Evolutionary conservation across 2,329 filamentous ascomycete genomes (phyloP), one percentile per base, ranked within the genome.

Genomic region (Cladosporium oxysporum): DNA sequence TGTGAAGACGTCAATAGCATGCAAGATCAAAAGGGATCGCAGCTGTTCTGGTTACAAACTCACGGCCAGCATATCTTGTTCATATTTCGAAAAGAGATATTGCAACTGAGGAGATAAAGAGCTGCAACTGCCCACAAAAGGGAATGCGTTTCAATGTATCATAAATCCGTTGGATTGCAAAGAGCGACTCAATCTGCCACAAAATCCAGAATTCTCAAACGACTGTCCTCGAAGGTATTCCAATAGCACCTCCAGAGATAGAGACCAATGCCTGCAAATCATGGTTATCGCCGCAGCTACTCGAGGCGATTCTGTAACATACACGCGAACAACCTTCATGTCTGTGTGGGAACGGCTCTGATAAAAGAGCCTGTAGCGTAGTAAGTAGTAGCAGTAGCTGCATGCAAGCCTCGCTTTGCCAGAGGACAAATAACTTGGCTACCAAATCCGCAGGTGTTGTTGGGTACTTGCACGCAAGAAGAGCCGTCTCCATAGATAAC

Each of bases 361-460:
- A 58, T 44, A 23, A 58, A 41, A 2, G 57, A 58, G 23, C 37
- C 37, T 26, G 57, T 41, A 37, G 57, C 14, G 21, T 41, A 44
- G 37, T 28, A 58, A 26, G 58, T 50, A 18, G 58, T 50, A 49
- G 44, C 41, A 12, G 58, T 61, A 8, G 58, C 58, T 1, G 44
- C 29, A 18, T 61, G 58, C 3, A 31, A 21, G 4, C 44, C 58
- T n/a, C 58, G 44, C 44, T 61, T 50, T 18, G 41, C 58, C 44
- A 61, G 28, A n/a, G 58, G 58, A 35, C 58, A 61, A 12, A 49
- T 50, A 16, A 61, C 28, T 12, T 47, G 47, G 44, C 29, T 61
- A 6, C 37, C 58, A 29, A 47, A 47, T 14, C 41, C 41, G 58
- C 58, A 61, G 10, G 28, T 50, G 11, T 47, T 47, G 58, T 33